Evolutionary conservation across 2,329 filamentous ascomycete genomes (phyloP), one percentile per base, ranked within the genome.

Genomic region (Phoma sp.): DNA sequence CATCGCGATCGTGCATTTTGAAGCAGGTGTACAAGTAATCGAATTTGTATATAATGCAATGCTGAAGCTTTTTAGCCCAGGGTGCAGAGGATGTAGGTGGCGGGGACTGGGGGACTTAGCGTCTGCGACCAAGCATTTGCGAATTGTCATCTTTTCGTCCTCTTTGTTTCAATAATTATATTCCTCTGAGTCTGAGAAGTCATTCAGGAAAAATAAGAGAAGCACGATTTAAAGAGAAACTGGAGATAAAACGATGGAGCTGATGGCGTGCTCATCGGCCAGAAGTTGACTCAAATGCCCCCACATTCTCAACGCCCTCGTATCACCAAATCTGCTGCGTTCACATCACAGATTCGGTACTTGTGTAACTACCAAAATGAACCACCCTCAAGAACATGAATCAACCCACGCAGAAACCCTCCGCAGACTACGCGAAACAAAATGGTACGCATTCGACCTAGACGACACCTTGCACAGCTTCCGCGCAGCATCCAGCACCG

Each of bases 401-500:
- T 9, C 32, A 8, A 33, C 2, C 10, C 32, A 8, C 32, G 10
- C 6, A 11, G 7, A 8, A 9, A 7, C 10, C 32, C 32, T 33
- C 8, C 6, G 25, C 29, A 8, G 23, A 2, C 11, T 38, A 10
- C 3, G 23, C 25, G 8, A n/a, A 11, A 42, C 54, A 11, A 53
- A 30, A 24, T 81, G 78, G 77, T 72, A 79, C 33, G 77, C 75
- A 1, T 81, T 82, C 47, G 79, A 81, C 36, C 73, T 82, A 5
- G 79, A 82, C 50, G 79, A 81, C 57, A 80, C 79, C 0, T 65
- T 82, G 1, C 80, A 82, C 52, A 72, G 78, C 40, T 82, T 80
- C 43, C 77, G 77, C 43, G 68, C 60, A 14, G 76, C 76, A 9
- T 80, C 78, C 1, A 52, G 58, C 0, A 47, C 58, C 4, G 79